Evolutionary conservation across 257 asterid genomes (phyloP).

Genomic region (Solanum medicagineum): DNA sequence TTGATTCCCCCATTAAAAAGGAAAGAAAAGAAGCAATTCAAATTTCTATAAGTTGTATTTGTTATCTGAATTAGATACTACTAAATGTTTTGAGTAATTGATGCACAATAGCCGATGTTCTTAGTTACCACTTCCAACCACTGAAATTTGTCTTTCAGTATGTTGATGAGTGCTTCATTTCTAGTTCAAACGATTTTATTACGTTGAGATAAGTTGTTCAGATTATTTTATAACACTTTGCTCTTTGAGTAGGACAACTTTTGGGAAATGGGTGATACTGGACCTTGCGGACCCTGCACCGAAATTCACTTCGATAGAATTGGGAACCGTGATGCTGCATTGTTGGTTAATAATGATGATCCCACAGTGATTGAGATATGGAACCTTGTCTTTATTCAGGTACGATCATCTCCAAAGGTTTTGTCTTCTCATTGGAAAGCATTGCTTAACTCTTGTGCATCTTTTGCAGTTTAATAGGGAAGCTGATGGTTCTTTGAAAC

Average conservation of each 20-base stretch:
- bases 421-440: neutral
- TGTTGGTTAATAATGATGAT: conserved; percentile 80
- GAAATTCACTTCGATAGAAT: conserved; percentile 94
- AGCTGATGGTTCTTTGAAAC: conserved; percentile 72
- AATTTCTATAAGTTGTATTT: neutral
- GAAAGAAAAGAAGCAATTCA: neutral
- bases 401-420: conserved; percentile 1
- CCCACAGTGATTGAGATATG: conserved; percentile 98
- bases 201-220: neutral
- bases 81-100: neutral
- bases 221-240: neutral
- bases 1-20: neutral
- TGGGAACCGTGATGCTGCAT: conserved; percentile 87
- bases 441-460: neutral
- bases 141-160: neutral
- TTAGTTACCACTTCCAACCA: neutral
- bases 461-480: conserved; percentile 82
- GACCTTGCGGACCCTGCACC: conserved; percentile 99
- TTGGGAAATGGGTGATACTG: conserved; percentile 99
- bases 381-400: conserved; percentile 99
- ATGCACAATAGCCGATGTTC: neutral
- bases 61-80: neutral
- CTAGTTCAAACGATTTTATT: neutral
- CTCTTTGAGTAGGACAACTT: conserved; percentile 61
- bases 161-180: neutral